Percentiles rank a stretch among this genome's conserved stretches.
Conservation (phyloP, 805 yeast species). For the Spathaspora sp. region DNA sequence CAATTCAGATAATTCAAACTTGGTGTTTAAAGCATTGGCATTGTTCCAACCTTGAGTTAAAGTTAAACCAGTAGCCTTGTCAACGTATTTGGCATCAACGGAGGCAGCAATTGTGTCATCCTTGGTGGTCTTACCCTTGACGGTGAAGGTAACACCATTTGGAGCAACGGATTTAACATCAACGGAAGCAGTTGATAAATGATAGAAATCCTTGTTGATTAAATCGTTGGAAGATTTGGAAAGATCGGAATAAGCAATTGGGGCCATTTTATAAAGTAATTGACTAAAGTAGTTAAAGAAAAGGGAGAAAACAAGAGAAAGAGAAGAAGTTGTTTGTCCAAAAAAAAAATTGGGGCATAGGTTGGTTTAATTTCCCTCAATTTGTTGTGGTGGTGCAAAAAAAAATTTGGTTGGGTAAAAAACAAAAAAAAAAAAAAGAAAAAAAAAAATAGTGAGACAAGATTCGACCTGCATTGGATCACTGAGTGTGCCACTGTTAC, state of each 20-base stretch:
- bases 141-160: slow-evolving; percentile 92
- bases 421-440: not conserved
- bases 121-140: slow-evolving; percentile 83
- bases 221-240: slow-evolving; percentile 90
- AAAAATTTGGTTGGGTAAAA: not conserved
- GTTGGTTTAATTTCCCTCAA: not conserved
- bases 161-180: slow-evolving; percentile 93
- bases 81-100: slow-evolving; percentile 88
- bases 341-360: not conserved
- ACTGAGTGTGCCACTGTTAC: too few species aligned
- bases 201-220: slow-evolving; percentile 90
- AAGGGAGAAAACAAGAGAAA: not conserved
- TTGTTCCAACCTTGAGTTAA: slow-evolving; percentile 98
- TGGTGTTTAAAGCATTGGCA: slow-evolving; percentile 86
- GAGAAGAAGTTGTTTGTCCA: not conserved
- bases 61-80: slow-evolving; percentile 88
- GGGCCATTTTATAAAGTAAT: slow-evolving; percentile 36
- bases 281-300: slow-evolving; percentile 2
- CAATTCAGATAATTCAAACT: slow-evolving; percentile 86
- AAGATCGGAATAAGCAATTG: slow-evolving; percentile 90
- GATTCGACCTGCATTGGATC: not conserved
- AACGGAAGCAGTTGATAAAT: slow-evolving; percentile 79
- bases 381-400: not conserved
- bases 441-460: too few species aligned
- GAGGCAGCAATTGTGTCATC: slow-evolving; percentile 82